Evolutionary conservation across 352 stramenopile species (phyloP), one percentile per base, ranked within the genome.

Genomic region (Halophytophthora batemanensis): DNA sequence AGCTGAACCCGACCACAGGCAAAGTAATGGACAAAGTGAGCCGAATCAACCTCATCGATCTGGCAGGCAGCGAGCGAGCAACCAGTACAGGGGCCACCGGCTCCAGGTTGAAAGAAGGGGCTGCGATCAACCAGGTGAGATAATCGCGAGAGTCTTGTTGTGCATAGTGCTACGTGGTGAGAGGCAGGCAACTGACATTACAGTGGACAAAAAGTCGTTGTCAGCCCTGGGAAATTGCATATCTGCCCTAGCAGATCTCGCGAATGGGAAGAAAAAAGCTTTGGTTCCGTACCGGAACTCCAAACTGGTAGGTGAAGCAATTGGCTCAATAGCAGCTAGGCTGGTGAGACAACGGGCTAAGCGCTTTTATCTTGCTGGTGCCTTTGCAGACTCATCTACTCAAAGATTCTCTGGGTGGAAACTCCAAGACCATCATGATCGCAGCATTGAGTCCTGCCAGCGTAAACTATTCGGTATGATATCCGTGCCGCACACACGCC

Each of bases 171-270:
- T 46, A 14, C 14, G 19, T 28, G 12, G 15, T 18, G 12, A n/a
- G 39, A 38, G 15, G 4, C 42, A 31, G 3, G 40, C 45, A 53
- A 56, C 11, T 39, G 2, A 15, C 14, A 28, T 65, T 17, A 31
- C 33, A 38, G 17, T n/a, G 2, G 23, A n/a, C 21, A 40, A 82
- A n/a, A 59, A 72, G 81, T 93, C 82, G 1, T 64, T 97, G 12
- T 96, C 87, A 22, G 87, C 88, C 0, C 69, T 98, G 12, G 91
- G 90, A 17, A 96, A 96, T 49, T 95, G 93, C 34, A 98, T 98
- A 53, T 96, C 86, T 12, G 86, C 86, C 4, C 64, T 98, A 10
- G 86, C 86, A 28, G 81, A 93, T 54, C 74, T 89, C 50, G 78
- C 83, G 8, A 93, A 90, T 43, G 83, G 79, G n/a, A 92, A 92